Conservation (phyloP, 495 filamentous ascomycete species). For the Neurospora sp. region DNA sequence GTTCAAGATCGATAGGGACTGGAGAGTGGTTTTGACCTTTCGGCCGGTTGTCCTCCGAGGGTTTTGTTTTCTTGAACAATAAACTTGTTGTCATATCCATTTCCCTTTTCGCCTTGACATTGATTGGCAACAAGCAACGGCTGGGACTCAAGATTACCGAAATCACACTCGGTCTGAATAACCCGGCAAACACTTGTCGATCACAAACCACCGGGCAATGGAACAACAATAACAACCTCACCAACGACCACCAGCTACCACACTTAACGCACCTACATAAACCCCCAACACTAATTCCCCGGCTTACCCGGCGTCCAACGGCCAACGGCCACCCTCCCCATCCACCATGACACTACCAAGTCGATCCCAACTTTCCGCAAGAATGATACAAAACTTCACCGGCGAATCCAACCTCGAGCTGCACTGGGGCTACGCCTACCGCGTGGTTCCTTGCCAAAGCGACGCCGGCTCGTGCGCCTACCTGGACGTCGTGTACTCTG, state of each 20-base stretch:
- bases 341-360: neutral
- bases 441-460: slow-evolving; percentile 47
- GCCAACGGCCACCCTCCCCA: neutral
- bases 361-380: neutral
- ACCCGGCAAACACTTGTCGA: neutral
- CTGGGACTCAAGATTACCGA: no score
- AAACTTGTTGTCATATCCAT: neutral
- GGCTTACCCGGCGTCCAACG: neutral
- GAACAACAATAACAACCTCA: neutral
- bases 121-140: neutral
- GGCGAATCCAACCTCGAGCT: slow-evolving; percentile 32
- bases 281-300: neutral
- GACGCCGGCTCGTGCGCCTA: slow-evolving; percentile 54
- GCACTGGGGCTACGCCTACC: slow-evolving; percentile 53
- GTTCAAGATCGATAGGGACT: neutral
- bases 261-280: neutral
- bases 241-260: neutral
- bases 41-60: neutral
- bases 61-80: neutral
- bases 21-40: neutral
- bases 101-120: neutral
- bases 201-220: neutral
- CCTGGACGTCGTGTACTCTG: slow-evolving; percentile 49
- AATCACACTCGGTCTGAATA: neutral
- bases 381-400: slow-evolving; percentile 29